These are phyloP conservation scores for Pseudocercospora ulei DNA, from an alignment of 2,329 filamentous ascomycete genomes.

Conservation along the genomic window DNA sequence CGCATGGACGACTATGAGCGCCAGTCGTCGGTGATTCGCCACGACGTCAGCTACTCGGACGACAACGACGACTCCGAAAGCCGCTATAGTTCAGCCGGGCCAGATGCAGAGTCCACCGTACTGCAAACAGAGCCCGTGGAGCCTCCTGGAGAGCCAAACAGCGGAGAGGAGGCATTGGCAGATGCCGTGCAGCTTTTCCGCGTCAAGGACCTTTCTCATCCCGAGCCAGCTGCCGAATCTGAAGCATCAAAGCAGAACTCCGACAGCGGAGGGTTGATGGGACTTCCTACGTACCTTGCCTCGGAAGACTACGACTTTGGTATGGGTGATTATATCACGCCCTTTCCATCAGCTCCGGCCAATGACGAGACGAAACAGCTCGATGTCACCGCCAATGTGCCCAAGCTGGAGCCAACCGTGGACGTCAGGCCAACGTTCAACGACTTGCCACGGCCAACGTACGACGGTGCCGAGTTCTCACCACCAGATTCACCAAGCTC, in stretches of 20 bases:
- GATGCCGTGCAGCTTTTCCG: conserved; percentile 33
- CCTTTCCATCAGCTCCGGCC: conserved; percentile 35
- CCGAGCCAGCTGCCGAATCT: conserved; percentile 17
- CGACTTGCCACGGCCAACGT: conserved; percentile 21
- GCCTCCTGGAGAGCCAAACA: conserved; percentile 12
- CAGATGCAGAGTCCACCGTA: conserved; percentile 32
- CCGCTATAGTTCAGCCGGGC: conserved; percentile 43
- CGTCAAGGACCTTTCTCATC: conserved; percentile 32
- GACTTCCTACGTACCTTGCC: conserved; percentile 35
- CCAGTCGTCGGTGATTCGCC: conserved; percentile 49
- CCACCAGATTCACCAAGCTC: conserved; percentile 66
- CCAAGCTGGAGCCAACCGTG: conserved; percentile 23
- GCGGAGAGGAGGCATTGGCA: conserved; percentile 31
- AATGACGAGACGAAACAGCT: conserved; percentile 22
- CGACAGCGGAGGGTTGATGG: conserved; percentile 25
- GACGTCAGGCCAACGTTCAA: conserved; percentile 21
- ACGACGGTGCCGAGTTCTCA: conserved; percentile 24
- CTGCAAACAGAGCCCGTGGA: conserved; percentile 20
- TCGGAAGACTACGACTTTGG: conserved; percentile 47
- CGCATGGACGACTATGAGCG: conserved; percentile 37
- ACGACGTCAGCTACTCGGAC: conserved; percentile 35
- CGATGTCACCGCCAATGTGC: conserved; percentile 21
- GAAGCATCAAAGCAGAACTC: conserved; percentile 14
- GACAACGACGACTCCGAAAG: conserved; percentile 48
- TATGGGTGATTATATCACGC: conserved; percentile 47